Evolutionary conservation across 352 stramenopile species (phyloP), one percentile per base, ranked within the genome.

Genomic region (Pythium vanterpoolii): DNA sequence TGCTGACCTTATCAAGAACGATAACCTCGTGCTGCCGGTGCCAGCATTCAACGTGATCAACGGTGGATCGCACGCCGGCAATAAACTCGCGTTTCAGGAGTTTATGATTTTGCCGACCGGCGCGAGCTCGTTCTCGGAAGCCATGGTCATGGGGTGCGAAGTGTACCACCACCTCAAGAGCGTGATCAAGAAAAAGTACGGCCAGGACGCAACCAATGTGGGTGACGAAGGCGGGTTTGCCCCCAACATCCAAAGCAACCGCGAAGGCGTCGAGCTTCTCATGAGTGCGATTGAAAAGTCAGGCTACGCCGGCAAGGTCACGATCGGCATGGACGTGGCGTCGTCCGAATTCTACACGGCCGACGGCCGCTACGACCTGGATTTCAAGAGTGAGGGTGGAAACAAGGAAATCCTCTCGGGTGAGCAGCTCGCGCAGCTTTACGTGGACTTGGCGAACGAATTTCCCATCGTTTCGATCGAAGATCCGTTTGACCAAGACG

Each of bases 31-130:
- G 77, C 68, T 99, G 60, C 97, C 97, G 16, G 96, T 99, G 68
- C 97, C 97, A 39, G 98, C 93, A 69, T 99, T 99, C 86, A 99
- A 99, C 81, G 98, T 99, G 38, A 99, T 99, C 79, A 99, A 99
- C 82, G 98, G 98, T 71, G 97, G 97, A 67, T 93, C 79, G 59
- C 97, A 99, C 74, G 96, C 97, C 45, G 98, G 96, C 67, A 99
- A 99, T 89, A 98, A 98, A 74, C 82, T 99, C 52, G 97, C 96
- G 27, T 99, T 99, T 82, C 97, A 99, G 79, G 97, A 99, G 86
- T 99, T 98, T 79, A 98, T 99, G 83, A 98, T 99, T 64, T 87
- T 98, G 31, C 97, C 95, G 18, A 90, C 96, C 23, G 90, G 92
- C 14, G 93, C 93, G 24, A 76, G 61, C 28, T 87, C 62, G 60